phyloP scores from a whole-genome alignment of 208 protist genomes.

The Porcisia hertigi region DNA sequence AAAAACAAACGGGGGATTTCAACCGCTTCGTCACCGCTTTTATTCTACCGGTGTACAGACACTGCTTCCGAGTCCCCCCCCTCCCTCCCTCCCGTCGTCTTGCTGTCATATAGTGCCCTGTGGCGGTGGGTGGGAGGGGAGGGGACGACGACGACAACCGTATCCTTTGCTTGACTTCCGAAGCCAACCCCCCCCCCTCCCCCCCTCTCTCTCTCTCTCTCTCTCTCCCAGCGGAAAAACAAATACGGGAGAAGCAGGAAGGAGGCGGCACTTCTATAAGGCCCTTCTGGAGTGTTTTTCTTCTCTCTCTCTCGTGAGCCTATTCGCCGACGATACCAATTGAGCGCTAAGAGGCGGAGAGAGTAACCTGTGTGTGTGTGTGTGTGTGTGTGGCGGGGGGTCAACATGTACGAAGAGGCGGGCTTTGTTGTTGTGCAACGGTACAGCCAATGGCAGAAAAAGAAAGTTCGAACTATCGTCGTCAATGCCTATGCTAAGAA shows the following conservation, averaged over 20 bases:
- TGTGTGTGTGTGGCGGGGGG: background rate
- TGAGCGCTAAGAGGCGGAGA: background rate
- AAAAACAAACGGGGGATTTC: too few species aligned
- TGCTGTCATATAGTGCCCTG: too few species aligned
- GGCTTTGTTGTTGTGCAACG: constrained; percentile 70
- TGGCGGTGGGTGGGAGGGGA: too few species aligned
- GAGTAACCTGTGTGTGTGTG: background rate
- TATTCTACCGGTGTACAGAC: too few species aligned
- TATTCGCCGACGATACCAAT: background rate
- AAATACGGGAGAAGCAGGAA: too few species aligned
- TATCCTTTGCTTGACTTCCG: too few species aligned
- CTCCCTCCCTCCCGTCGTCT: too few species aligned
- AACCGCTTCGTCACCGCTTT: too few species aligned
- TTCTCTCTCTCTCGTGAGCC: background rate
- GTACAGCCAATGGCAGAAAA: constrained; percentile 85
- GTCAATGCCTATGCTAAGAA: constrained; percentile 76
- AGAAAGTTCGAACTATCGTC: constrained; percentile 83
- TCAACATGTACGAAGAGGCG: constrained; percentile 21
- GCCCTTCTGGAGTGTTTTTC: background rate
- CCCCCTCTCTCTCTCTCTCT: background rate
- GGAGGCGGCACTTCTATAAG: too few species aligned
- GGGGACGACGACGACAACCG: too few species aligned
- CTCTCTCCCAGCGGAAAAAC: too few species aligned
- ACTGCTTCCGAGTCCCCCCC: too few species aligned
- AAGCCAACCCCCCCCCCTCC: background rate